phyloP scores from a whole-genome alignment of 2,329 filamentous ascomycete genomes.

The Phoma herbarum region DNA sequence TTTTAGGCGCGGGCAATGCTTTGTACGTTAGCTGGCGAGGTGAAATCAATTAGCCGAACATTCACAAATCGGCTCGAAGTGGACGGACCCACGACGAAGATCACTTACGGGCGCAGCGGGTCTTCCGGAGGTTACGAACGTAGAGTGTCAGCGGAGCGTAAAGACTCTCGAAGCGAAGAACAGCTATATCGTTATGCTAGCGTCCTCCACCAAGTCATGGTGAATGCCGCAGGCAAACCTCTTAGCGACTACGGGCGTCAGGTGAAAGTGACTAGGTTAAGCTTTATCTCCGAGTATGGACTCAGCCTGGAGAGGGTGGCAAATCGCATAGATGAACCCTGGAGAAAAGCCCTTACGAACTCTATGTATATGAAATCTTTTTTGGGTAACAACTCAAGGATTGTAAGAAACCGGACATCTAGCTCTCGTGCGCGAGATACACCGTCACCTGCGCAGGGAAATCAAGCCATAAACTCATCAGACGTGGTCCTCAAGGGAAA shows the following conservation, averaged over 20 bases:
- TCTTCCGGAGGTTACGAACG: neutral
- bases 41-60: neutral
- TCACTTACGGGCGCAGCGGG: neutral
- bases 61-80: neutral
- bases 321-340: neutral
- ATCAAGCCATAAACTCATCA: conserved; percentile 32
- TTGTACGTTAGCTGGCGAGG: neutral
- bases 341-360: conserved; percentile 28
- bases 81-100: neutral
- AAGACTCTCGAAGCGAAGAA: neutral
- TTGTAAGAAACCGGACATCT: conserved; percentile 29
- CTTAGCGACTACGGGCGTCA: neutral
- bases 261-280: neutral
- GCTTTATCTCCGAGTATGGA: neutral
- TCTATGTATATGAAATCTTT: conserved; percentile 31
- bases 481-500: conserved; percentile 28
- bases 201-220: neutral
- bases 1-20: neutral
- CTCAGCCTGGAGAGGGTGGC: neutral
- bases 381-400: conserved; percentile 26
- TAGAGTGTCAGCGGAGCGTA: neutral
- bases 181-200: neutral
- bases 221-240: neutral
- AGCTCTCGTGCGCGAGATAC: conserved; percentile 18
- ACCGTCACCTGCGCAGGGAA: conserved; percentile 14